Percentiles rank a stretch among this genome's conserved stretches.
Conservation (phyloP, 108 stramenopile species). For the Chaetoceros muelleri region DNA sequence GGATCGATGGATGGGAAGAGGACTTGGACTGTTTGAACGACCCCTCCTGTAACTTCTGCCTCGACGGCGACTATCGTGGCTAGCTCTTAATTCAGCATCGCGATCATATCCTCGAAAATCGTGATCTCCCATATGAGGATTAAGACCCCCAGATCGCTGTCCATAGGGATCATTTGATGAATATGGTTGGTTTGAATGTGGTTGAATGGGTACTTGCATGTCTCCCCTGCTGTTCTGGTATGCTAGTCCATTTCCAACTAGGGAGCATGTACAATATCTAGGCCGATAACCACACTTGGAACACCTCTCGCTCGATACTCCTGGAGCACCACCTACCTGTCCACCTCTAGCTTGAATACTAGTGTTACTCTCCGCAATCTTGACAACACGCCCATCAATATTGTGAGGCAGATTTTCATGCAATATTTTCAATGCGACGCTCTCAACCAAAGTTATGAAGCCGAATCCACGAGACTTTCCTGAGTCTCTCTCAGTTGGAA, state of each 20-base stretch:
- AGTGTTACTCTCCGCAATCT: conserved; percentile 78
- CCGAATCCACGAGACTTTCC: conserved; percentile 80
- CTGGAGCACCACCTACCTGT: conserved; percentile 6
- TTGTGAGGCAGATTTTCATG: conserved; percentile 53
- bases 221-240: conserved; percentile 8
- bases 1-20: not conserved
- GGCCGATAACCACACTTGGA: conserved; percentile 72
- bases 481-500: conserved; percentile 73
- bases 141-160: conserved; percentile 19
- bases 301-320: conserved; percentile 47
- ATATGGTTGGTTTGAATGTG: conserved; percentile 18
- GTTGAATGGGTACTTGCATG: conserved; percentile 16
- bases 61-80: conserved; percentile 15
- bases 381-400: conserved; percentile 63
- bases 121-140: conserved; percentile 20
- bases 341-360: conserved; percentile 2
- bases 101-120: conserved; percentile 22
- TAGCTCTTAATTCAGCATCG: conserved; percentile 27
- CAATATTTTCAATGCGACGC: conserved; percentile 41
- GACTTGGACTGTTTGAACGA: conserved; percentile 12
- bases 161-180: conserved; percentile 14
- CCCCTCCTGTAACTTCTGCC: conserved; percentile 20
- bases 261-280: conserved; percentile 62
- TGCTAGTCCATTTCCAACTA: conserved; percentile 28
- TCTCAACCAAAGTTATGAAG: conserved; percentile 74